phyloP scores from a whole-genome alignment of 768 basidiomycete species.

The Auricularia cornea region DNA sequence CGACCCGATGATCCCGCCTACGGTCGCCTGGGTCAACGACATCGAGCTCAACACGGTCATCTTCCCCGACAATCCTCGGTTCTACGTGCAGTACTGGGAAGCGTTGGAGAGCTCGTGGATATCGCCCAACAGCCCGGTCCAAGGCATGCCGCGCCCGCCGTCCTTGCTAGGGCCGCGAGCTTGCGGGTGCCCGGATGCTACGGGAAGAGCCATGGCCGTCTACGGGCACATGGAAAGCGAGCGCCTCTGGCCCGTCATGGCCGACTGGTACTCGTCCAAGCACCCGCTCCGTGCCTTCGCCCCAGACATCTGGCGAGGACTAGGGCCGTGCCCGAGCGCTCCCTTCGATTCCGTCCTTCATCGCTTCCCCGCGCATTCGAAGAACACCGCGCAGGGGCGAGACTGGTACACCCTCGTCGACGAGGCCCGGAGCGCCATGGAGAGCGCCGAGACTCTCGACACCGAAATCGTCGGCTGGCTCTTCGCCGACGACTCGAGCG shows the following conservation, averaged over 20 bases:
- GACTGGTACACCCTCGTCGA: neutral
- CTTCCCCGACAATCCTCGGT: neutral
- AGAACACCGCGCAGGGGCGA: neutral
- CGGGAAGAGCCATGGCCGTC: neutral
- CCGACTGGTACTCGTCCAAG: neutral
- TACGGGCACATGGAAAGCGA: neutral
- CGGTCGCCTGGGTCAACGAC: neutral
- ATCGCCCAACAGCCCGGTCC: neutral
- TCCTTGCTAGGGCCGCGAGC: neutral
- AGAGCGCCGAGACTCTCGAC: neutral
- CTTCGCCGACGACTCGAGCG: neutral
- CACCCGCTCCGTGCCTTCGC: neutral
- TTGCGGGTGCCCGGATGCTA: neutral
- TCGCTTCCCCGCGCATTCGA: neutral
- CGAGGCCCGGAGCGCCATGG: neutral
- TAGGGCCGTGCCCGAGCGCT: neutral
- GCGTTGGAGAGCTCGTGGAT: neutral
- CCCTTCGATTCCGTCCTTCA: neutral
- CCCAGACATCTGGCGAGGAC: neutral
- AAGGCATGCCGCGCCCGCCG: neutral
- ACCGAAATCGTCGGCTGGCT: neutral
- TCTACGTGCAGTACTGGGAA: neutral
- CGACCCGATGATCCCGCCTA: too few relatives aligned
- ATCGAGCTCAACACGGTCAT: neutral
- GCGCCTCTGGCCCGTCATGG: neutral